phyloP scores from a whole-genome alignment of 768 basidiomycete genomes.

The Omphalotus guepiniiformis region DNA sequence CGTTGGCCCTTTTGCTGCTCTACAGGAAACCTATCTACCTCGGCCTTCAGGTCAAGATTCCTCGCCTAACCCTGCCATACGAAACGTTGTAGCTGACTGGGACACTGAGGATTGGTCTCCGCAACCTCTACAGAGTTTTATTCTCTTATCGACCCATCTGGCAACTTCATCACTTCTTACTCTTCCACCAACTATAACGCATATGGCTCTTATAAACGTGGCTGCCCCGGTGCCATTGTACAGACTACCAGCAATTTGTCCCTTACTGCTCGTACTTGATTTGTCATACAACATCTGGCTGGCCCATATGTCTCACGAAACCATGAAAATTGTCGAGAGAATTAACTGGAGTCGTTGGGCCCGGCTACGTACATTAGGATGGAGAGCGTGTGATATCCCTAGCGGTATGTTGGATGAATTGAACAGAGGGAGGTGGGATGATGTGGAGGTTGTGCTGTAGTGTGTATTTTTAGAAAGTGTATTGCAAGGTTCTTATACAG shows the following conservation, averaged over 20 bases:
- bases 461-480: not conserved
- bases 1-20: constrained; percentile 47
- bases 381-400: constrained; percentile 49
- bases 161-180: constrained; percentile 39
- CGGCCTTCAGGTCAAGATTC: constrained; percentile 8
- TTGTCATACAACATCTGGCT: constrained; percentile 64
- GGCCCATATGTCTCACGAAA: constrained; percentile 19
- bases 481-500: not conserved
- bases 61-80: constrained; percentile 8
- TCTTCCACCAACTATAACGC: constrained; percentile 63
- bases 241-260: constrained; percentile 55
- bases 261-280: constrained; percentile 59
- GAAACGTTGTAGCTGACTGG: no score
- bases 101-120: constrained; percentile 36
- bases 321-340: constrained; percentile 37
- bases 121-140: constrained; percentile 39
- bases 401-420: constrained; percentile 38
- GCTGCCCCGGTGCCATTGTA: constrained; percentile 46
- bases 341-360: constrained; percentile 58
- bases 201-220: constrained; percentile 54
- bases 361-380: constrained; percentile 48
- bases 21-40: constrained; percentile 41
- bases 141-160: constrained; percentile 47
- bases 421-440: constrained; percentile 64
- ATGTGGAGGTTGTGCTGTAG: constrained; percentile 30